A percentile compares a stretch with the other conserved stretches of the same genome.
phyloP scores from a whole-genome alignment of 2,329 filamentous ascomycete genomes.

The Endoconidiophora polonica region DNA sequence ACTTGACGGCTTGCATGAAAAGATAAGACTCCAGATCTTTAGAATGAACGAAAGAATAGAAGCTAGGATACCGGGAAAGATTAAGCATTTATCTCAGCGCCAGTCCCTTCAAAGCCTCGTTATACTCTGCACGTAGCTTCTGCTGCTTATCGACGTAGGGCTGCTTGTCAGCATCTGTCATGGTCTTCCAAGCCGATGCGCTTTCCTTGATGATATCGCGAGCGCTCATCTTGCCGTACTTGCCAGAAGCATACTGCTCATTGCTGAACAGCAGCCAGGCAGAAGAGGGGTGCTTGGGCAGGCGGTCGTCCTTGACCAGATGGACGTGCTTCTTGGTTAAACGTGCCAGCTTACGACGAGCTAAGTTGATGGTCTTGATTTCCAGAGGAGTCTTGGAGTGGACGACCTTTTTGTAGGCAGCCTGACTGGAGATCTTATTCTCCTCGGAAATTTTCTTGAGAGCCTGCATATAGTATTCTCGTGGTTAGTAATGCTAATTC shows the following conservation, averaged over 20 bases:
- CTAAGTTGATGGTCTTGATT: constrained; percentile 30
- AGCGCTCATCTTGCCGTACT: constrained; percentile 12
- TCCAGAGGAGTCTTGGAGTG: constrained; percentile 23
- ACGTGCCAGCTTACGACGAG: constrained; percentile 27
- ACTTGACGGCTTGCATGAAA: not conserved
- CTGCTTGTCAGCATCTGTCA: constrained; percentile 27
- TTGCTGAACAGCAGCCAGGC: constrained; percentile 21
- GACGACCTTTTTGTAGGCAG: constrained; percentile 31
- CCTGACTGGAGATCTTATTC: constrained; percentile 27
- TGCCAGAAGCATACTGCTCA: constrained; percentile 22
- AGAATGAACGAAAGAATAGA: not conserved
- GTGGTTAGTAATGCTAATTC: not conserved
- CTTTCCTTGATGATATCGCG: constrained; percentile 17
- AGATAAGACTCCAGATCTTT: not conserved
- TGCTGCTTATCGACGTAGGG: constrained; percentile 15
- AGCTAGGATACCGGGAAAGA: not conserved
- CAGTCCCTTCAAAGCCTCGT: not conserved
- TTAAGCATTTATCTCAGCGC: not conserved
- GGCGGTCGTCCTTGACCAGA: constrained; percentile 25
- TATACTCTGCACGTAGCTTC: constrained; percentile 1
- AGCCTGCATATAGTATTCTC: constrained; percentile 17
- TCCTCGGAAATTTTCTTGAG: constrained; percentile 21
- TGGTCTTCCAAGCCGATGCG: constrained; percentile 25
- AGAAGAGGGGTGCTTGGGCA: constrained; percentile 24
- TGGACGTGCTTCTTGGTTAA: constrained; percentile 17